Percentiles rank a stretch among this genome's conserved stretches.
These are phyloP conservation scores for Musa acuminata DNA, from an alignment of 176 grass and related monocot species.

Conservation along the genomic window DNA sequence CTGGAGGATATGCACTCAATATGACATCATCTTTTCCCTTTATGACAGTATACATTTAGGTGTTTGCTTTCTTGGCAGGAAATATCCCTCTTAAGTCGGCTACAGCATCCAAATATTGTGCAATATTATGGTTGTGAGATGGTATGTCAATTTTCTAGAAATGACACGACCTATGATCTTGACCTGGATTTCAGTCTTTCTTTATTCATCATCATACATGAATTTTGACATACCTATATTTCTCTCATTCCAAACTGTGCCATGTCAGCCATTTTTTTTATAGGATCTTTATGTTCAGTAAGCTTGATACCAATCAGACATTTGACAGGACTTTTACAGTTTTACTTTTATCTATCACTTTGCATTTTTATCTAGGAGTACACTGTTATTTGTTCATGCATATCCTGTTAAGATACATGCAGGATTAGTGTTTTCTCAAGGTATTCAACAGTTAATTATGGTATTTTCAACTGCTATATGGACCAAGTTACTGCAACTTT, in stretches of 20 bases:
- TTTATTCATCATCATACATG: not conserved
- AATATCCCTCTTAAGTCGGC: constrained; percentile 84
- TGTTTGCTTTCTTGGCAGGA: constrained; percentile 45
- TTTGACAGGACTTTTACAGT: not conserved
- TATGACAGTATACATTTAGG: constrained; percentile 3
- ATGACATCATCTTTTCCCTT: constrained; percentile 6
- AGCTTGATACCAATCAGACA: not conserved
- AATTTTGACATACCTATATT: not conserved
- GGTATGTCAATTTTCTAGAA: constrained; percentile 37
- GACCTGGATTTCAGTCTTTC: too few species aligned
- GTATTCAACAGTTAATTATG: not conserved
- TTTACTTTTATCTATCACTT: too few species aligned
- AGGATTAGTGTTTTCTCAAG: not conserved
- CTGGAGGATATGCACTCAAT: constrained; percentile 8
- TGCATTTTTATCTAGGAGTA: not conserved
- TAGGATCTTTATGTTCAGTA: not conserved
- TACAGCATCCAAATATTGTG: constrained; percentile 94
- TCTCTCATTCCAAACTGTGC: not conserved
- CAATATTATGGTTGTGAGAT: constrained; percentile 93
- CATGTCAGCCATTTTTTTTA: not conserved
- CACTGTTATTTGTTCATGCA: not conserved
- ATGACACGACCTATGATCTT: not conserved
- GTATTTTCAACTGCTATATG: not conserved
- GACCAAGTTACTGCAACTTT: too few species aligned
- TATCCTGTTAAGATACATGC: not conserved